Evolutionary conservation across 192 early-diverging fungal genomes (phyloP).

Genomic region (Dissophora globulifera): DNA sequence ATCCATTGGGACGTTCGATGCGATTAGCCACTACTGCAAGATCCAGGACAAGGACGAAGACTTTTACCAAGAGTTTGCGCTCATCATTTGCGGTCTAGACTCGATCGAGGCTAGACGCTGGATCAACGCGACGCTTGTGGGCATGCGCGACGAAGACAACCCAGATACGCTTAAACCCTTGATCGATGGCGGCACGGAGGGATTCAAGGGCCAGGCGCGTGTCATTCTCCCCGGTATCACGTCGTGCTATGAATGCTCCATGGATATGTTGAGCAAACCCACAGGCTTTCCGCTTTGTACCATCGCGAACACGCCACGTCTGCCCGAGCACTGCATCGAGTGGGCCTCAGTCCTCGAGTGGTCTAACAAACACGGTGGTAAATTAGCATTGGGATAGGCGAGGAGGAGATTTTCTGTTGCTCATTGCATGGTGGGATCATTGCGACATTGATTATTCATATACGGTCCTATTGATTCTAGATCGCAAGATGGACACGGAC

Average conservation of each 20-base stretch:
- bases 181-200: slow-evolving; percentile 96
- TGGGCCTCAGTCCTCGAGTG: slow-evolving; percentile 96
- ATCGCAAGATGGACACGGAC: slow-evolving; percentile 79
- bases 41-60: slow-evolving; percentile 98
- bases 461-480: slow-evolving; percentile 22
- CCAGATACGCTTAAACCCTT: slow-evolving; percentile 84
- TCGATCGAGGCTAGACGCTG: slow-evolving; percentile 95
- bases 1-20: neutral
- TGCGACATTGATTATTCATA: neutral
- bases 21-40: slow-evolving; percentile 76
- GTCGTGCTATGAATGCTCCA: slow-evolving; percentile 96
- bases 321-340: slow-evolving; percentile 99
- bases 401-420: too few species aligned
- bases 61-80: slow-evolving; percentile 88
- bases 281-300: slow-evolving; percentile 96
- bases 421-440: too few species aligned
- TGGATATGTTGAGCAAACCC: slow-evolving; percentile 92
- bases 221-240: slow-evolving; percentile 88
- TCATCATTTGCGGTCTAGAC: slow-evolving; percentile 95
- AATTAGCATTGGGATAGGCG: too few species aligned
- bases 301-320: slow-evolving; percentile 96
- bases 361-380: slow-evolving; percentile 83
- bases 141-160: slow-evolving; percentile 79
- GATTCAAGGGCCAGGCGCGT: slow-evolving; percentile 94
- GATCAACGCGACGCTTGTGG: slow-evolving; percentile 93